Evolutionary conservation across 2,329 filamentous ascomycete genomes (phyloP), one percentile per base, ranked within the genome.

Genomic region (Metarhizium brunneum): DNA sequence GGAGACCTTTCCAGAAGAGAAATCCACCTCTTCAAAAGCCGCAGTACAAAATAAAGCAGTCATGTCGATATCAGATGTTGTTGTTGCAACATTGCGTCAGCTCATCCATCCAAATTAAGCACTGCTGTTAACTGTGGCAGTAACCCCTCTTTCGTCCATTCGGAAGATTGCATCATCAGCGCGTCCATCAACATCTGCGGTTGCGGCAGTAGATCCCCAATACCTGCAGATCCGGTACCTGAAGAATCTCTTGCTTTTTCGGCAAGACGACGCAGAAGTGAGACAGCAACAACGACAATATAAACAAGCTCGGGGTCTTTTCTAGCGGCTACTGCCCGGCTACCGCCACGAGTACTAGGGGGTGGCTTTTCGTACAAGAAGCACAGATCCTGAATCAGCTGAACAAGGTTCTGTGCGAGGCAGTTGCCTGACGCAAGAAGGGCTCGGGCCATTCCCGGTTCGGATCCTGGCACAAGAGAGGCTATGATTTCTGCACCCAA

Each of bases 401-500:
- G 81, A 56, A 92, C 82, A 7, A 97, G 78, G 62, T 86, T 92
- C 56, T 88, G 83, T 1, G 89, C 87, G 69, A 96, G 94, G 0
- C 88, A 89, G 63, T 95, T 91, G 47, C 87, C 84, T 3, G 88
- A 90, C 43, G 86, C 83, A 7, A 97, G 80, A 92, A 94, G 97
- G 0, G 82, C 77, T 55, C 83, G 83, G 4, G 92, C 87, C 7
- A 96, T 73, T 4, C 83, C 80, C 16, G 80, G 80, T 61, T 95
- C 90, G n/a, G 83, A 78, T 4, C 81, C 80, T 2, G 86, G 86
- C 3, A 84, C 83, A 13, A 96, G 76, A 10, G 85, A 85, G 0
- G 90, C 84, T 3, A 97, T 74, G 53, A 97, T 95, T 62, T 97
- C 92, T 0, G 90, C 92, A 1, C 91, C 88, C 6, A 97, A 78